These are phyloP conservation scores for Dimargaris xerosporica DNA, from an alignment of 192 early-diverging fungal species.

Conservation along the genomic window DNA sequence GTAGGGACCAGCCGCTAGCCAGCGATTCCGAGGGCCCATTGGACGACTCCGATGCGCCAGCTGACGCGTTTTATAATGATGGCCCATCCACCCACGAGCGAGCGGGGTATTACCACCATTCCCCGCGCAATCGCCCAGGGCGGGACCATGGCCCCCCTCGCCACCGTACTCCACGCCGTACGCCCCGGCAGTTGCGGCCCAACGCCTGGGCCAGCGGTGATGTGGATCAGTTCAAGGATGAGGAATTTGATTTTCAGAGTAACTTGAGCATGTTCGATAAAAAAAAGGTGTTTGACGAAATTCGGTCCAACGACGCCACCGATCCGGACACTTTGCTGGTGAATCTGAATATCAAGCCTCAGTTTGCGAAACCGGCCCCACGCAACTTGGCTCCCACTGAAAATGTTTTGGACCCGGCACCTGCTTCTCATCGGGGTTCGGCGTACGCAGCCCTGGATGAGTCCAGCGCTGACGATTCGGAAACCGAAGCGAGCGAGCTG, in stretches of 20 bases:
- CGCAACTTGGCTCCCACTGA: slow-evolving; percentile 35
- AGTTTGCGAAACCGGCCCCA: slow-evolving; percentile 12
- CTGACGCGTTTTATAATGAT: neutral
- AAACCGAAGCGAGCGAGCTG: neutral
- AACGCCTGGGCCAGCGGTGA: slow-evolving; percentile 42
- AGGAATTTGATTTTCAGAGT: slow-evolving; percentile 50
- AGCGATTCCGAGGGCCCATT: slow-evolving; percentile 9
- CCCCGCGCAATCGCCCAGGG: neutral
- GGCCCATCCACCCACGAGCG: neutral
- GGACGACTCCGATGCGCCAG: neutral
- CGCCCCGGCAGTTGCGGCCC: neutral
- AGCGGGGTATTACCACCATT: neutral
- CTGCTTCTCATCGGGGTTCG: neutral
- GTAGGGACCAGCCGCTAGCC: neutral
- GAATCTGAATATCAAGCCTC: slow-evolving; percentile 42
- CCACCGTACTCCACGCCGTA: neutral
- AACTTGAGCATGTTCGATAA: slow-evolving; percentile 58
- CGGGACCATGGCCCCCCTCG: neutral
- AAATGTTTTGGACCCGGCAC: slow-evolving; percentile 45
- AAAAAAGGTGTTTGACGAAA: slow-evolving; percentile 48
- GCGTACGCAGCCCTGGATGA: neutral
- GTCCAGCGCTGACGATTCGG: neutral
- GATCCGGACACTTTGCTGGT: slow-evolving; percentile 61
- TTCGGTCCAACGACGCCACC: slow-evolving; percentile 43
- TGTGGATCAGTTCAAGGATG: slow-evolving; percentile 37